phyloP scores from a whole-genome alignment of 345 rosid species.

The Euphorbia lathyris region DNA sequence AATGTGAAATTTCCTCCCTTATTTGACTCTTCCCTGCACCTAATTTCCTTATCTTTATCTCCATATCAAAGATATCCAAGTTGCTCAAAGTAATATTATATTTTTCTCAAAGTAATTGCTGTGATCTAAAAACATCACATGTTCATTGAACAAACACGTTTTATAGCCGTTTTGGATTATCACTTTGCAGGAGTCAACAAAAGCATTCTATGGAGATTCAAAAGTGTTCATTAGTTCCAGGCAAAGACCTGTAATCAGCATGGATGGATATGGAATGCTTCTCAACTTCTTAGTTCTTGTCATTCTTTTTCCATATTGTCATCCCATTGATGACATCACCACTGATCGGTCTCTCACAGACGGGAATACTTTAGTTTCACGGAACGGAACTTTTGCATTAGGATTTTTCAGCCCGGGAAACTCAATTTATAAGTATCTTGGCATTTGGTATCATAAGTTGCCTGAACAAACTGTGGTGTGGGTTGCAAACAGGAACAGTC shows the following conservation, averaged over 20 bases:
- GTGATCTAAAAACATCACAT: not conserved
- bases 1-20: not conserved
- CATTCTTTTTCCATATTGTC: not conserved
- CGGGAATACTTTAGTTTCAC: slow-evolving; percentile 1
- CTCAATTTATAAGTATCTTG: slow-evolving; percentile 6
- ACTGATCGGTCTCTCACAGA: not conserved
- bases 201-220: not conserved
- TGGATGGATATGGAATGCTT: not conserved
- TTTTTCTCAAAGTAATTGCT: not conserved
- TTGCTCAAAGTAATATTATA: not conserved
- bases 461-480: slow-evolving; percentile 15
- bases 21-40: not conserved
- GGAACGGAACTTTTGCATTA: not conserved
- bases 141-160: not conserved
- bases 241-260: not conserved
- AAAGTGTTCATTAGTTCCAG: not conserved
- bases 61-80: not conserved
- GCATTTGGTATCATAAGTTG: slow-evolving; percentile 15
- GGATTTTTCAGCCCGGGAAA: slow-evolving; percentile 15
- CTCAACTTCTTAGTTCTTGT: not conserved
- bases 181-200: not conserved
- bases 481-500: slow-evolving; percentile 18
- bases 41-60: not conserved
- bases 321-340: not conserved
- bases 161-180: not conserved